These are phyloP conservation scores for Blumeriella jaapii DNA, from an alignment of 2,329 filamentous ascomycete genomes.

Conservation along the genomic window DNA sequence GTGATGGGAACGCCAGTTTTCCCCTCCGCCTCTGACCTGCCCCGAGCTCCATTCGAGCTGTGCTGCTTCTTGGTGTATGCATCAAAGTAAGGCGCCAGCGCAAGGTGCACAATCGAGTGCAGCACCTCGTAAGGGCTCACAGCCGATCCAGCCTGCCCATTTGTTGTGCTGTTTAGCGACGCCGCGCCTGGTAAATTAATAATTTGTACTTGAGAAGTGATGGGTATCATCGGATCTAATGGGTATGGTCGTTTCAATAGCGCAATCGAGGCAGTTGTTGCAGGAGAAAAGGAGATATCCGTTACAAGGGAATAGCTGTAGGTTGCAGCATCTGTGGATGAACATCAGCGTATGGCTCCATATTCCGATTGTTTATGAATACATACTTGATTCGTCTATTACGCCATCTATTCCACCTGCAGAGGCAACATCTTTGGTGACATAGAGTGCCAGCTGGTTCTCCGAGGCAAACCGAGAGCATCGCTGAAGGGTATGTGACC, in stretches of 20 bases:
- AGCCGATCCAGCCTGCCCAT: slow-evolving; percentile 58
- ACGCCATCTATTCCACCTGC: slow-evolving; percentile 20
- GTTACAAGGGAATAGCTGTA: slow-evolving; percentile 72
- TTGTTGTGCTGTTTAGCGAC: slow-evolving; percentile 47
- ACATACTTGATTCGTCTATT: slow-evolving; percentile 30
- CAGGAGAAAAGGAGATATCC: slow-evolving; percentile 68
- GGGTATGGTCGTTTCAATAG: slow-evolving; percentile 83
- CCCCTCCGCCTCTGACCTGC: slow-evolving; percentile 72
- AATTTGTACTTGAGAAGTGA: slow-evolving; percentile 83
- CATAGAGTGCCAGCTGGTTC: slow-evolving; percentile 76
- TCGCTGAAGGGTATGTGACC: slow-evolving; percentile 68
- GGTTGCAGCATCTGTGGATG: slow-evolving; percentile 31
- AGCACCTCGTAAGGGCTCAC: slow-evolving; percentile 84
- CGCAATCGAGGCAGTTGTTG: slow-evolving; percentile 76
- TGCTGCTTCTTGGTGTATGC: slow-evolving; percentile 82
- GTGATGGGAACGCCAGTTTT: slow-evolving; percentile 95
- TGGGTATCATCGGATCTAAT: slow-evolving; percentile 71
- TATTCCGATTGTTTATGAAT: background rate
- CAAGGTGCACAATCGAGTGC: slow-evolving; percentile 83
- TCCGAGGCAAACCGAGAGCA: slow-evolving; percentile 86
- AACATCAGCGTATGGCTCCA: slow-evolving; percentile 22
- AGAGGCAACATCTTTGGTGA: slow-evolving; percentile 67
- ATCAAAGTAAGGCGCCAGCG: slow-evolving; percentile 92
- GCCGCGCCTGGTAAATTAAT: slow-evolving; percentile 81
- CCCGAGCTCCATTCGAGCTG: slow-evolving; percentile 50